Evolutionary conservation across 2,329 filamentous ascomycete species (phyloP).

Genomic region (Cladorrhinum sp.): DNA sequence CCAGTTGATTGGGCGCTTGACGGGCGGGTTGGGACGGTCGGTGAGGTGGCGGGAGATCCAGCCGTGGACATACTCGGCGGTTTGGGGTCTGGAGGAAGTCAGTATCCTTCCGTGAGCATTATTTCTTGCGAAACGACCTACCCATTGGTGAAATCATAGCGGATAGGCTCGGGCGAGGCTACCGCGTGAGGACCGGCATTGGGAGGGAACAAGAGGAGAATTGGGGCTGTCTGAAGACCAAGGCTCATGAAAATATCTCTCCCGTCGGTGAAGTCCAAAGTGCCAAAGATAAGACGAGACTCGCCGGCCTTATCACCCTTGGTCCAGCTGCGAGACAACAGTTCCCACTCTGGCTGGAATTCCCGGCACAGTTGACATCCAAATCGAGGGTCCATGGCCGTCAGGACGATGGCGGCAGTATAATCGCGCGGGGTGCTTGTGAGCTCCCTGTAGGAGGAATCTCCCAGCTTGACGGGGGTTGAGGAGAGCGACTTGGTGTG

Average conservation of each 20-base stretch:
- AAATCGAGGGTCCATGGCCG: constrained; percentile 78
- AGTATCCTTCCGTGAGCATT: neutral
- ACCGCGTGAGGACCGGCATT: constrained; percentile 78
- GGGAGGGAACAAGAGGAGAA: constrained; percentile 82
- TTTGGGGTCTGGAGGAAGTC: constrained; percentile 56
- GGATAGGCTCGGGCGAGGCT: constrained; percentile 62
- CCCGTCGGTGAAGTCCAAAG: constrained; percentile 84
- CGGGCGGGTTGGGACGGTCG: constrained; percentile 70
- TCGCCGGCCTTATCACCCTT: constrained; percentile 76
- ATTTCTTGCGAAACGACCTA: constrained; percentile 40
- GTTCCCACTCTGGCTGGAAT: constrained; percentile 91
- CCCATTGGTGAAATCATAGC: constrained; percentile 84
- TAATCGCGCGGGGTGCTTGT: constrained; percentile 81
- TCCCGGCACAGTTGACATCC: constrained; percentile 84
- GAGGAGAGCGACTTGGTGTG: constrained; percentile 64
- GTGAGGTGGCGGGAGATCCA: constrained; percentile 80
- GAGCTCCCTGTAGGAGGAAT: constrained; percentile 70
- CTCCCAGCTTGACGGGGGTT: constrained; percentile 73
- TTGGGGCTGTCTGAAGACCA: constrained; percentile 88
- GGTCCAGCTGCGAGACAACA: constrained; percentile 81
- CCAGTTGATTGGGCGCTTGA: constrained; percentile 87
- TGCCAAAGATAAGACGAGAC: constrained; percentile 73
- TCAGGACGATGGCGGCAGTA: constrained; percentile 76
- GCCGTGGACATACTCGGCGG: constrained; percentile 72
- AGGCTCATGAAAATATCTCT: constrained; percentile 83